A percentile compares a stretch with the other conserved stretches of the same genome.
Conservation (phyloP, 257 asterid genomes). For the Solanum arcanum region DNA sequence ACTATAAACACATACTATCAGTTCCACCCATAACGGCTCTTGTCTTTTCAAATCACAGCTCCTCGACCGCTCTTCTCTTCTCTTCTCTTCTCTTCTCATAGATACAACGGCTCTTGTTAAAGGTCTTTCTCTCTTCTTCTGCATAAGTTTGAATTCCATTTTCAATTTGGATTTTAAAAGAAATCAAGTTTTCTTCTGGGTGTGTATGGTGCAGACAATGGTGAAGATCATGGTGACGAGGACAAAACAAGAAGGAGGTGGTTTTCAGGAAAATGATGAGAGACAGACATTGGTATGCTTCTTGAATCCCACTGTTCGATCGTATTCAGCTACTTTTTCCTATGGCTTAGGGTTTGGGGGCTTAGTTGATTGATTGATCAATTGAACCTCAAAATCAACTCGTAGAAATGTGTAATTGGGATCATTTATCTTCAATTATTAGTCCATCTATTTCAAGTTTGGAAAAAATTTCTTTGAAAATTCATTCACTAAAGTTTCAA, state of each 20-base stretch:
- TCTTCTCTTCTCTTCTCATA: no score
- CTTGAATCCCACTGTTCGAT: not conserved
- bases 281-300: not conserved
- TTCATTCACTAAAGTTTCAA: no score
- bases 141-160: not conserved
- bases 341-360: not conserved
- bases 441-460: no score
- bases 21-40: no score
- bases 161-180: not conserved
- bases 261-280: not conserved
- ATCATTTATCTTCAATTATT: no score
- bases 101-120: no score
- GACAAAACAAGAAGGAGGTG: no score
- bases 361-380: not conserved
- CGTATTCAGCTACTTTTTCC: not conserved
- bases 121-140: not conserved
- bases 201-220: not conserved
- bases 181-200: not conserved
- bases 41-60: no score
- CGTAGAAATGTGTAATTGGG: not conserved
- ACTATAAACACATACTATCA: no score
- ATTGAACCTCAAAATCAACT: not conserved
- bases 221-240: not conserved
- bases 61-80: no score
- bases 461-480: no score